These are phyloP conservation scores for Fusarium abutilonis DNA, from an alignment of 2,329 filamentous ascomycete genomes.

Conservation along the genomic window DNA sequence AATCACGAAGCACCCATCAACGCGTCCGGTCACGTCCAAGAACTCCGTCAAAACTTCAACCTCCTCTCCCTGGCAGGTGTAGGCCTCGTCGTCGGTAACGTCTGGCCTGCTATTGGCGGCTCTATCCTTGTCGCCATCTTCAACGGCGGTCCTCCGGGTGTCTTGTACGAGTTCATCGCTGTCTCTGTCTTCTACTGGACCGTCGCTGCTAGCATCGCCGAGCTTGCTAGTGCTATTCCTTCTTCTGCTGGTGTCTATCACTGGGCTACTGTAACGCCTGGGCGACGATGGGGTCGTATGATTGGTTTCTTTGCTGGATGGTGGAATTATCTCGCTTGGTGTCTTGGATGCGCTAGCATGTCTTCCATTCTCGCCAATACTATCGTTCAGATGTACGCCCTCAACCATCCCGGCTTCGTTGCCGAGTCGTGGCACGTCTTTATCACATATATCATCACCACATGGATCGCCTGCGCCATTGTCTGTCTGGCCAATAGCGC, in stretches of 20 bases:
- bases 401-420: conserved; percentile 53
- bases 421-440: conserved; percentile 57
- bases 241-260: conserved; percentile 70
- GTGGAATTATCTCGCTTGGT: conserved; percentile 58
- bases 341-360: conserved; percentile 54
- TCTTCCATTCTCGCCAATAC: conserved; percentile 55
- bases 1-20: conserved; percentile 43
- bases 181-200: conserved; percentile 65
- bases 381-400: conserved; percentile 56
- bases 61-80: conserved; percentile 55
- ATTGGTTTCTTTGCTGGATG: conserved; percentile 59
- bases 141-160: conserved; percentile 70
- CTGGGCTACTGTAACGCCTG: conserved; percentile 68
- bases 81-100: conserved; percentile 55
- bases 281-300: conserved; percentile 59
- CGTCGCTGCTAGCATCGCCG: conserved; percentile 67
- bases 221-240: conserved; percentile 70
- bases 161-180: conserved; percentile 68
- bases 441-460: conserved; percentile 53
- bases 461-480: conserved; percentile 51
- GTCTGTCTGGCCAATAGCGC: conserved; percentile 66
- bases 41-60: conserved; percentile 53
- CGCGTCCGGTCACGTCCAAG: conserved; percentile 55
- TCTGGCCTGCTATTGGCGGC: conserved; percentile 57
- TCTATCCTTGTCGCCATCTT: conserved; percentile 61